Percentiles rank a stretch among this genome's conserved stretches.
These are phyloP conservation scores for Priceomyces haplophilus DNA, from an alignment of 805 yeast genomes.

Conservation along the genomic window DNA sequence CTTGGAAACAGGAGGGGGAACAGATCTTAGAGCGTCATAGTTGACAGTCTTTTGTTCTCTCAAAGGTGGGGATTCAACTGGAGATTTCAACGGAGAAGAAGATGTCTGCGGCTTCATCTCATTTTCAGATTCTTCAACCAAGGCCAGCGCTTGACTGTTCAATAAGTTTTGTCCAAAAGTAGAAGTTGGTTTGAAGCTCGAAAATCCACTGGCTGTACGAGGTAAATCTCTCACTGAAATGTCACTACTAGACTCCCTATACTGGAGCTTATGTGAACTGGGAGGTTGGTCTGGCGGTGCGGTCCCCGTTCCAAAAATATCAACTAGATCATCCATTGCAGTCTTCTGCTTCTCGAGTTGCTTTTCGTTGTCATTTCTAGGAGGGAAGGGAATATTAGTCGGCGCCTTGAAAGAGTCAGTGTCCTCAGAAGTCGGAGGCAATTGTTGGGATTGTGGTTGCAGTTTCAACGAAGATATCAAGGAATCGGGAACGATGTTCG, in stretches of 20 bases:
- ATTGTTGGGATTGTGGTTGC: background rate
- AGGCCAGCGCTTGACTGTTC: slow-evolving; percentile 19
- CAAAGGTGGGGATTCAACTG: slow-evolving; percentile 14
- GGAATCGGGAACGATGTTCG: slow-evolving; percentile 70
- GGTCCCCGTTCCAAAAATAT: slow-evolving; percentile 36
- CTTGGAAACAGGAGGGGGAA: slow-evolving; percentile 42
- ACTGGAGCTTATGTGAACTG: slow-evolving; percentile 16
- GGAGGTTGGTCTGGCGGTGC: slow-evolving; percentile 10
- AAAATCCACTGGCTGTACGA: slow-evolving; percentile 27
- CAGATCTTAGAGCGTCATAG: slow-evolving; percentile 50
- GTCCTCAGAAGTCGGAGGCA: background rate
- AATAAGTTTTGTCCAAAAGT: slow-evolving; percentile 76
- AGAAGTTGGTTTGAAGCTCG: slow-evolving; percentile 75
- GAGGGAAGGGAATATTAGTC: background rate
- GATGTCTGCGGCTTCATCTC: slow-evolving; percentile 10
- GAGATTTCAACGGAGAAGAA: slow-evolving; percentile 29
- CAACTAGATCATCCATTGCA: slow-evolving; percentile 65
- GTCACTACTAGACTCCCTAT: slow-evolving; percentile 34
- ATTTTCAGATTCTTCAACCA: slow-evolving; percentile 17
- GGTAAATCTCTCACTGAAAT: slow-evolving; percentile 28
- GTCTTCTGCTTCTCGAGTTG: slow-evolving; percentile 38
- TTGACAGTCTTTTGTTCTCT: slow-evolving; percentile 29
- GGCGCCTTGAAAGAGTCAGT: background rate
- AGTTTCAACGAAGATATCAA: slow-evolving; percentile 40
- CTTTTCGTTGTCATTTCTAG: slow-evolving; percentile 2